Base-by-base conservation (phyloP, 495 filamentous ascomycete species). In the Trichoderma gamsii region DNA sequence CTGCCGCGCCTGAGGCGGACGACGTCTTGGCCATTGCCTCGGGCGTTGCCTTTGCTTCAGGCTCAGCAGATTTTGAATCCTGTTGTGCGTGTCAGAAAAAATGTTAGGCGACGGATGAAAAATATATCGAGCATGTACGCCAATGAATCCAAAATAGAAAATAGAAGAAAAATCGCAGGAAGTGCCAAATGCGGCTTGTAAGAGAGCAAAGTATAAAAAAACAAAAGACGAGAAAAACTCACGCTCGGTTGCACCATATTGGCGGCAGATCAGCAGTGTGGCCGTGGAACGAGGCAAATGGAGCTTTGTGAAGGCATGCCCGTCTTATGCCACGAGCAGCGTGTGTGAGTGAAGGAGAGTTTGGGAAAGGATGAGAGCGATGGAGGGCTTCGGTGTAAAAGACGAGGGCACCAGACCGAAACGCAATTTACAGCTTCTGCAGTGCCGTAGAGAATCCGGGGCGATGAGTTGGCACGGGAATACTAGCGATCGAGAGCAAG, bases 21-120 rank as follows among this genome's bases (percentile, higher is more conserved):
- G 77, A 78, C 56, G 75, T 73, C 56, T 61, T 61, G 32, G 79
- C 78, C 70, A 80, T 83, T 49, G 78, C 80, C 82, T 46, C 65
- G 15, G n/a, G 75, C 75, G 61, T 12, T 35, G 38, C 9, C 23
- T 21, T 44, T 35, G 41, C 49, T 32, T 68, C 67, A 43, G 59
- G 67, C 38, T 68, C 67, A 18, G 67, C 44, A 43, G 27, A 29
- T n/a, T 41, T 68, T 9, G 67, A 64, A 16, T 68, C 70, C 59
- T 66, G 63, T 32, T 63, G 46, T 61, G 56, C 23, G 25, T 61
- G 56, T 61, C 27, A 61, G 27, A 61, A 25, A 8, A 61, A 32
- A 18, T 44, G 56, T 21, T 59, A 43, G 41, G 41, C 43, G 68
- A 63, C 25, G 66, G 7, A 56, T 43, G 16, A 74, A 71, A 74